These are phyloP conservation scores for Westerdykella ornata DNA, from an alignment of 2,329 filamentous ascomycete species.

Conservation along the genomic window DNA sequence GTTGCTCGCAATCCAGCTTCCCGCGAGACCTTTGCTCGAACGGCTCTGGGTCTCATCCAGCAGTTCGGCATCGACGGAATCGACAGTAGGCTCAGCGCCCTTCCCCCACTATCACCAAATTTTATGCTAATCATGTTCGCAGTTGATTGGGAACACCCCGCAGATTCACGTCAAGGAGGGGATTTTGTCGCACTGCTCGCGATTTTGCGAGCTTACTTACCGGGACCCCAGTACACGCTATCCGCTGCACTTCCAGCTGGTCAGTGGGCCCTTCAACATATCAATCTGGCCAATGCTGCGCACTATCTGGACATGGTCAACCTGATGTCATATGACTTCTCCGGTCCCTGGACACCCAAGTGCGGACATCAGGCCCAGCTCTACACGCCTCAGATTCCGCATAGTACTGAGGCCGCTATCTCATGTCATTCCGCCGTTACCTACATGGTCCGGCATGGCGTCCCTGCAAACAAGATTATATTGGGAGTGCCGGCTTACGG, in stretches of 20 bases:
- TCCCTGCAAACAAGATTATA: conserved; percentile 64
- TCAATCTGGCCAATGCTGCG: conserved; percentile 58
- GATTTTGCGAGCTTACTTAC: conserved; percentile 59
- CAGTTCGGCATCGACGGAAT: conserved; percentile 67
- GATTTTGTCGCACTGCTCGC: conserved; percentile 66
- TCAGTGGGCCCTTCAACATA: conserved; percentile 59
- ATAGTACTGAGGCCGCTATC: conserved; percentile 49
- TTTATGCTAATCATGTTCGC: conserved; percentile 9
- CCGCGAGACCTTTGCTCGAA: conserved; percentile 64
- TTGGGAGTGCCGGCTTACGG: conserved; percentile 72
- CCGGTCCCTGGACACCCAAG: conserved; percentile 60
- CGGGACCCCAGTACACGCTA: conserved; percentile 60
- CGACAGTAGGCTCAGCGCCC: conserved; percentile 54
- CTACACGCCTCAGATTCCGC: conserved; percentile 50
- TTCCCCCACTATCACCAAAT: neutral
- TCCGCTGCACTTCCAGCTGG: conserved; percentile 66
- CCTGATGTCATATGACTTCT: conserved; percentile 75
- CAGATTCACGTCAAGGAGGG: conserved; percentile 57
- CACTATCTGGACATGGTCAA: conserved; percentile 69
- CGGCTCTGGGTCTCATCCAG: conserved; percentile 60
- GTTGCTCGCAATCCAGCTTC: conserved; percentile 57
- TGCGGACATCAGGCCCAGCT: conserved; percentile 73
- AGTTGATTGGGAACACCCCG: conserved; percentile 80
- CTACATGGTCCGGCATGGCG: conserved; percentile 59
- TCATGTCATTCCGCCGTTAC: conserved; percentile 62